phyloP scores from a whole-genome alignment of 2,329 filamentous ascomycete species.

The Fusarium sp. region DNA sequence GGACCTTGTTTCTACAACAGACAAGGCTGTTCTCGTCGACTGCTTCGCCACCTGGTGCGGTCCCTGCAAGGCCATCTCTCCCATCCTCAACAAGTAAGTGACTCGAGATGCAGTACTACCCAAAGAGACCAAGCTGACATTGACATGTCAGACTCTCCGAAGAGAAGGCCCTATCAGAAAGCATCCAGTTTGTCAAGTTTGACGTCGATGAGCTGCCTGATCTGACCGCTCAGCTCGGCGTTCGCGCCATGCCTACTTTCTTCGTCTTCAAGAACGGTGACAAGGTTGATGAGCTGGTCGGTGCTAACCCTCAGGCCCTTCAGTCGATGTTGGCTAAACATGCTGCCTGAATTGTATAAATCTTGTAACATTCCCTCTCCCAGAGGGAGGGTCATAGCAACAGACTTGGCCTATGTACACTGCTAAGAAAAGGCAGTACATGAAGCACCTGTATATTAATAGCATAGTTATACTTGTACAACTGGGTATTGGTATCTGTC shows the following conservation, averaged over 20 bases:
- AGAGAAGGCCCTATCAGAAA: slow-evolving; percentile 64
- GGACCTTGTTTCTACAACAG: slow-evolving; percentile 61
- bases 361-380: background rate
- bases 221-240: slow-evolving; percentile 79
- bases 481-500: background rate
- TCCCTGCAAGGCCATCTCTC: slow-evolving; percentile 92
- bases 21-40: slow-evolving; percentile 81
- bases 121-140: background rate
- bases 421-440: background rate
- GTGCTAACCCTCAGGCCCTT: slow-evolving; percentile 75
- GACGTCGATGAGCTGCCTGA: slow-evolving; percentile 87
- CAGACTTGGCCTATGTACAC: background rate
- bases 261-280: slow-evolving; percentile 83
- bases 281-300: slow-evolving; percentile 79
- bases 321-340: slow-evolving; percentile 37
- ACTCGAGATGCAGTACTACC: too few species aligned
- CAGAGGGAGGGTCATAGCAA: background rate
- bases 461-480: slow-evolving; percentile 15
- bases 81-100: slow-evolving; percentile 65
- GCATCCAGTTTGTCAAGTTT: slow-evolving; percentile 85
- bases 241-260: slow-evolving; percentile 96
- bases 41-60: slow-evolving; percentile 79
- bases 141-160: slow-evolving; percentile 42
- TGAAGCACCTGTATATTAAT: slow-evolving; percentile 21
- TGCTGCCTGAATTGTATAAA: slow-evolving; percentile 13